Evolutionary conservation across 768 basidiomycete genomes (phyloP), one percentile per base, ranked within the genome.

Genomic region (Auriscalpium vulgare): DNA sequence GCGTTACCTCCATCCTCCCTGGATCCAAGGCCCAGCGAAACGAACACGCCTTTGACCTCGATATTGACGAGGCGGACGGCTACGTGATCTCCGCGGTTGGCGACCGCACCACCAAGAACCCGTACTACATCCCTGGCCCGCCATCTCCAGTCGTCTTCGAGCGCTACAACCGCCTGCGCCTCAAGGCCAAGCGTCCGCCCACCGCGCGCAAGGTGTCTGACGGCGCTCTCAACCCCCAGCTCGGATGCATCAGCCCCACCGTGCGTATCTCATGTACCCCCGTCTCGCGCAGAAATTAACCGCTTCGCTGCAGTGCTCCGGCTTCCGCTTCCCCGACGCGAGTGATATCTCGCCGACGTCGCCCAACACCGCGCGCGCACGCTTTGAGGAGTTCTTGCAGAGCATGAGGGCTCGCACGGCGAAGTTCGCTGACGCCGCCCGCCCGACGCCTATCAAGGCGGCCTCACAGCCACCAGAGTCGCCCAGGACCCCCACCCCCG

Each of bases 61-160:
- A 62, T 51, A 57, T 62, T 54, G 48, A 57, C 38, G 61, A 51
- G 44, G 59, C 55, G 8, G 61, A 62, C n/a, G 61, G 61, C 1
- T 62, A 62, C 50, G 43, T 55, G 16, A 53, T 62, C 1, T 57
- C 54, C 13, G 59, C 56, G 14, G 55, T 37, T 47, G 54, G 61
- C 36, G 59, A 62, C 43, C 49, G 40, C 34, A 54, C 56, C 14
- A 23, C 23, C 38, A 48, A 37, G 9, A 55, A 50, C 10, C 45
- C 37, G 4, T 50, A 47, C 34, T 47, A 54, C 16, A 17, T 57
- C 16, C 56, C 59, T 9, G 51, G 55, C 55, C 51, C 56, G 5
- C 37, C 58, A 29, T 21, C 57, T 4, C 45, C 56, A 5, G 14
- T 19, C 10, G 59, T 50, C 17, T n/a, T 47, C 44, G 47, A 35